phyloP scores from a whole-genome alignment of 1,284 basidiomycete species.

The Rhodotorula sp. region DNA sequence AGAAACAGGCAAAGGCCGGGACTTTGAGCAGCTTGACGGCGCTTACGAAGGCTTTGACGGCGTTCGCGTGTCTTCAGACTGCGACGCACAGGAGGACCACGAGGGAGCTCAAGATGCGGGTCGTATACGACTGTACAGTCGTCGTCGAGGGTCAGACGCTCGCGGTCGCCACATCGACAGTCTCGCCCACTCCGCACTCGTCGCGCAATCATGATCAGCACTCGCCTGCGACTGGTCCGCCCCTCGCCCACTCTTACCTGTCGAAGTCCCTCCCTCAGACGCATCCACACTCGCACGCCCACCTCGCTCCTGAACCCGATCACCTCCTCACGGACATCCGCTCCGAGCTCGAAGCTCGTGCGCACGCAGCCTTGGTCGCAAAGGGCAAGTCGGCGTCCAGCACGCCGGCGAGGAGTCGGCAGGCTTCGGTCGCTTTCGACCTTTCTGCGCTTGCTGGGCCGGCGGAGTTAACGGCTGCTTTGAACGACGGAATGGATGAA shows the following conservation, averaged over 20 bases:
- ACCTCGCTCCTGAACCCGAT: background rate
- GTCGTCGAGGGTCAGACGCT: constrained; percentile 44
- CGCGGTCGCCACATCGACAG: background rate
- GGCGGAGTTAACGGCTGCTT: background rate
- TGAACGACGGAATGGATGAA: background rate
- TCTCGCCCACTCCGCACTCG: background rate
- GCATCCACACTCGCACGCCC: background rate
- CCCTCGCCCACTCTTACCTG: background rate
- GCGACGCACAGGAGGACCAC: constrained; percentile 53
- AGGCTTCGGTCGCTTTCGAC: background rate
- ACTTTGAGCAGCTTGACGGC: constrained; percentile 48
- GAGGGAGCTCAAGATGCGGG: constrained; percentile 49
- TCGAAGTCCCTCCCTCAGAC: background rate
- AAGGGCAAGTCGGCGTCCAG: background rate
- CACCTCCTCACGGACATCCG: constrained; percentile 24
- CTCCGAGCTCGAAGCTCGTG: constrained; percentile 9
- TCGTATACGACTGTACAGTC: constrained; percentile 54
- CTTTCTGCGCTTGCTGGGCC: background rate
- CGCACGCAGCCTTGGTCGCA: background rate
- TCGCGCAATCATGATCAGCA: background rate
- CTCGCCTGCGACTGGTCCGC: background rate
- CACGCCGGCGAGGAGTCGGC: background rate
- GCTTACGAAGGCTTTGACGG: constrained; percentile 55
- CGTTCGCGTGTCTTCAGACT: constrained; percentile 53
- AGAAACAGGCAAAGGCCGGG: background rate